Base-by-base conservation (phyloP, 2,329 filamentous ascomycete genomes). In the Epichloe brachyelytri region DNA sequence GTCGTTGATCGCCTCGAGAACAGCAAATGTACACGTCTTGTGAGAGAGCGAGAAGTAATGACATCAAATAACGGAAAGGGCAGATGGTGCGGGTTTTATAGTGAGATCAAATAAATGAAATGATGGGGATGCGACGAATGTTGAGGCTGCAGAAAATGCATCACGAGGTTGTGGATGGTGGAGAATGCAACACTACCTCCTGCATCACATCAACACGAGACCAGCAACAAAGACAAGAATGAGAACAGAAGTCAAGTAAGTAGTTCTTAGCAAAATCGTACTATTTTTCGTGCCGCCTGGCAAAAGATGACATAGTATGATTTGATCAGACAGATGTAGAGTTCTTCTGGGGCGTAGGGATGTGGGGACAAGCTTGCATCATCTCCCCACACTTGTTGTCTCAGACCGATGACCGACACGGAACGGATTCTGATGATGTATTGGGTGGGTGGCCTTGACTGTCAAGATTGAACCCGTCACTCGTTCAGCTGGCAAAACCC, bases 161-260 rank as follows among this genome's bases (percentile, higher is more conserved):
- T 52, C 51, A 52, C 20, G 43, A 40, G 51, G n/a, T 19, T 12
- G 15, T 26, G 20, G 37, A 12, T 34, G 43, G 11, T 36, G 30
- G 30, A 49, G n/a, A 50, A 52, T 52, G 43, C 43, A 43, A 49
- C 47, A 52, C 37, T 49, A 38, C 38, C 36, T 37, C 14, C 33
- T 37, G 47, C 37, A 41, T 36, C 46, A 34, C 12, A 22, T 20
- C 20, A n/a, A 22, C 51, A 52, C 47, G 33, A 50, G 47, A 50
- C 22, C 38, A 49, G 41, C 43, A 39, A 41, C 19, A 17, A 12
- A 8, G 14, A 26, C 4, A 11, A 39, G 4, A 3, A 33, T 10
- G n/a, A 40, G 37, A 48, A 44, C 40, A 49, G 43, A 44, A 50
- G 39, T 15, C 10, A 38, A n/a, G 6, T 15, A 14, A 41, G 14